Percentiles rank a stretch among this genome's conserved stretches.
phyloP scores from a whole-genome alignment of 2,329 filamentous ascomycete genomes.

The Penicillium capsulatum region DNA sequence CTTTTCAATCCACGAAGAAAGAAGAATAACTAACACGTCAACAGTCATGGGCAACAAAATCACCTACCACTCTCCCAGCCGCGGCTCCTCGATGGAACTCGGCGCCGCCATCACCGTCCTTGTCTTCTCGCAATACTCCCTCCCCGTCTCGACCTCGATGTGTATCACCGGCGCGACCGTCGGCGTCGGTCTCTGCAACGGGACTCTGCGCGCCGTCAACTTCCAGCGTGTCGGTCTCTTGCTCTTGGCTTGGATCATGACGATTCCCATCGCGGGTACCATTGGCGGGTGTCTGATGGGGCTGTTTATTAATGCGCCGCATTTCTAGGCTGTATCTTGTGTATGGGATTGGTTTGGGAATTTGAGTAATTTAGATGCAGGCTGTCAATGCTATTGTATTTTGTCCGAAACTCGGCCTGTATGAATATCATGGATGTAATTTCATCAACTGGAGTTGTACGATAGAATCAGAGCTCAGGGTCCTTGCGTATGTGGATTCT shows the following conservation, averaged over 20 bases:
- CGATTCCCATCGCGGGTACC: constrained; percentile 59
- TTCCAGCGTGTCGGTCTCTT: constrained; percentile 68
- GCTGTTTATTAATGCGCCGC: constrained; percentile 56
- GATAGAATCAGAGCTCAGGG: too few species aligned
- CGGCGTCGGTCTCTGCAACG: constrained; percentile 73
- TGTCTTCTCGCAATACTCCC: constrained; percentile 68
- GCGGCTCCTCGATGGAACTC: constrained; percentile 70
- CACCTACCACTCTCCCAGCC: constrained; percentile 61
- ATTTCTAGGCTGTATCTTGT: constrained; percentile 41
- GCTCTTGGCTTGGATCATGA: constrained; percentile 63
- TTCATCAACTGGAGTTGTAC: too few species aligned
- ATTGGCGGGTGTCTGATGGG: constrained; percentile 53
- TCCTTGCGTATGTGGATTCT: too few species aligned
- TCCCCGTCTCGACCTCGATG: constrained; percentile 73
- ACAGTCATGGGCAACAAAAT: constrained; percentile 76
- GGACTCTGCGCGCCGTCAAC: constrained; percentile 67
- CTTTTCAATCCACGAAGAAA: too few species aligned
- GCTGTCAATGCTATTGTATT: too few species aligned
- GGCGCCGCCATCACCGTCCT: constrained; percentile 73
- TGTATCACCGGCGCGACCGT: constrained; percentile 77
- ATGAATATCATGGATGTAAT: too few species aligned
- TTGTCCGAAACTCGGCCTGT: too few species aligned
- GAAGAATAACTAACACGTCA: constrained; percentile 20
- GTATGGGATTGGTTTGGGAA: too few species aligned
- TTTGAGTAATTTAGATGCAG: too few species aligned